These are phyloP conservation scores for Suillus variegatus DNA, from an alignment of 768 basidiomycete species.

Conservation along the genomic window DNA sequence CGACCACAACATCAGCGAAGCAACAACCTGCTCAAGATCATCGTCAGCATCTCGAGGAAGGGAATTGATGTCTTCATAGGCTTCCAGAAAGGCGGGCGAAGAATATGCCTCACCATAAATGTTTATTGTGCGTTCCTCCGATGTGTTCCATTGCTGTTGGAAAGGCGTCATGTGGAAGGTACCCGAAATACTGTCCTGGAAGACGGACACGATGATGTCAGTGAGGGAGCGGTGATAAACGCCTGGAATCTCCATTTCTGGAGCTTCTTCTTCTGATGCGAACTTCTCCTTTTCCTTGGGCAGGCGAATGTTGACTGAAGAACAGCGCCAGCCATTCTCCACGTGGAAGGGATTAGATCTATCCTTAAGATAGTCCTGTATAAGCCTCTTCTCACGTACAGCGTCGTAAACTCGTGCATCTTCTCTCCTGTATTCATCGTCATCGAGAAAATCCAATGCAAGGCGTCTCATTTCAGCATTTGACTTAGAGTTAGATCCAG, in stretches of 20 bases:
- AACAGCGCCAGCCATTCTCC: conserved; percentile 10
- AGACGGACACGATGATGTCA: not conserved
- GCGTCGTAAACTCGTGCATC: conserved; percentile 21
- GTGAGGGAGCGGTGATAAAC: conserved; percentile 7
- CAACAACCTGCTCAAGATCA: conserved; percentile 16
- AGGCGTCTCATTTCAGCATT: conserved; percentile 25
- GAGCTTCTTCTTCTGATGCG: not conserved
- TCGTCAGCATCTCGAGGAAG: conserved; percentile 9
- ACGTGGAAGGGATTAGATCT: not conserved
- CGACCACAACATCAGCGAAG: conserved; percentile 24
- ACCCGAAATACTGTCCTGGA: not conserved
- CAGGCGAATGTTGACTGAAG: conserved; percentile 1
- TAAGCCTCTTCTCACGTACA: not conserved
- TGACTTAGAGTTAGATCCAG: conserved; percentile 29
- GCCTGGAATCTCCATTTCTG: not conserved
- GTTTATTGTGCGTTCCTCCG: not conserved
- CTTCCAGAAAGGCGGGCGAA: not conserved
- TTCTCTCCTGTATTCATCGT: conserved; percentile 21
- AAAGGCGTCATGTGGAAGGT: not conserved
- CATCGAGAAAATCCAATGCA: conserved; percentile 23
- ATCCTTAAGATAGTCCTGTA: not conserved
- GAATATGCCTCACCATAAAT: conserved; percentile 7
- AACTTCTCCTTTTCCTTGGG: conserved; percentile 6
- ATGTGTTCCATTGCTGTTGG: not conserved
- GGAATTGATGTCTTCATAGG: not conserved